Percentiles rank a stretch among this genome's conserved stretches.
phyloP scores from a whole-genome alignment of 225 moss, liverwort and hornwort genomes.

The Bryoerythrophyllum caledonicum region DNA sequence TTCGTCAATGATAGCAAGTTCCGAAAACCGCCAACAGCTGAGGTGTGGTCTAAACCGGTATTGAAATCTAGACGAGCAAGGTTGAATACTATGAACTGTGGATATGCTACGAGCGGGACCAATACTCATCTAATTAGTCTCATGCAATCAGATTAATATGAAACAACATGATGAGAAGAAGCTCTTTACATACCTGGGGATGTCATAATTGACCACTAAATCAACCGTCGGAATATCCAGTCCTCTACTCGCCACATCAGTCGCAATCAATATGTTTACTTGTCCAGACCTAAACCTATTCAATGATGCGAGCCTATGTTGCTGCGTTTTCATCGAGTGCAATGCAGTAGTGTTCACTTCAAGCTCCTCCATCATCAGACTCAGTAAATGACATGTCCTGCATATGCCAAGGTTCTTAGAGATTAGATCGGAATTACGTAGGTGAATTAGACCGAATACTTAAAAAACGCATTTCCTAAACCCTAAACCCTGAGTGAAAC shows the following conservation, averaged over 20 bases:
- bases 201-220: constrained; percentile 92
- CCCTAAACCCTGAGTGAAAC: background rate
- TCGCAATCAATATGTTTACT: constrained; percentile 88
- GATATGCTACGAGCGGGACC: background rate
- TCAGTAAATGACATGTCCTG: constrained; percentile 92
- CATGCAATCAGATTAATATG: background rate
- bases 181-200: constrained; percentile 64
- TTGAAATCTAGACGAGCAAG: background rate
- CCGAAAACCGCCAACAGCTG: background rate
- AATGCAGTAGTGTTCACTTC: constrained; percentile 81
- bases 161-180: constrained; percentile 11
- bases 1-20: constrained; percentile 15
- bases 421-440: background rate
- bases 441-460: background rate
- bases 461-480: background rate
- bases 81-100: background rate
- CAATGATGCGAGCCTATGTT: constrained; percentile 83
- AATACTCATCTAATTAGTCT: background rate
- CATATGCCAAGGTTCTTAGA: constrained; percentile 9
- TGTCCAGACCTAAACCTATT: constrained; percentile 93
- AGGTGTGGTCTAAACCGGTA: constrained; percentile 1
- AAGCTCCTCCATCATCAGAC: constrained; percentile 87
- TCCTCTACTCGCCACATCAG: constrained; percentile 99
- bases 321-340: constrained; percentile 95
- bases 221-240: constrained; percentile 98